These are phyloP conservation scores for Ceratocystis cacaofunesta DNA, from an alignment of 2,329 filamentous ascomycete species.

Conservation along the genomic window DNA sequence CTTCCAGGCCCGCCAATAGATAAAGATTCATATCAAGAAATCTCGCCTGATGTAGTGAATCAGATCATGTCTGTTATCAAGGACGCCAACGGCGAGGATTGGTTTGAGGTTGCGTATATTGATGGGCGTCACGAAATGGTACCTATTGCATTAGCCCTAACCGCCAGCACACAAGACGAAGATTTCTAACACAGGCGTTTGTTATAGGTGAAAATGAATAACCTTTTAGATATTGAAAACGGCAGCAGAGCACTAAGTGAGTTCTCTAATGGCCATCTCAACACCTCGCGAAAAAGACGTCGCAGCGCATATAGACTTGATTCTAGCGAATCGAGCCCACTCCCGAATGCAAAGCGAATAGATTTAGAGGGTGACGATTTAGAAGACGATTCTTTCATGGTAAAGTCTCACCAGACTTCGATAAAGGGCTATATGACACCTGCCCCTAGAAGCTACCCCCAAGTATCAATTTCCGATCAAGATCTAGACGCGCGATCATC, in stretches of 20 bases:
- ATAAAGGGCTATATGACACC: not conserved
- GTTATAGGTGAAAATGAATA: conserved; percentile 22
- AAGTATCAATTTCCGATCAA: not conserved
- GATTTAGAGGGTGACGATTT: not conserved
- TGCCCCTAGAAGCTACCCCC: not conserved
- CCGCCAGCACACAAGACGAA: not conserved
- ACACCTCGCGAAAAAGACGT: not conserved
- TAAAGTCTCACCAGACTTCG: not conserved
- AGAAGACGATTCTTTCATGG: not conserved
- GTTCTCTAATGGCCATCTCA: conserved; percentile 9
- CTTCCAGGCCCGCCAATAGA: conserved; percentile 9
- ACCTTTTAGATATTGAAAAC: conserved; percentile 24
- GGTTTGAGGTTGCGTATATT: conserved; percentile 30
- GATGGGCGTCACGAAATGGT: conserved; percentile 33
- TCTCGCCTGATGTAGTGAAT: conserved; percentile 28
- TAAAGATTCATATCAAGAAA: conserved; percentile 21
- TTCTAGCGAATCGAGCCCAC: not conserved
- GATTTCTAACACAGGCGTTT: not conserved
- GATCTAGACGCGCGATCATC: not conserved
- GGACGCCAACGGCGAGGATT: conserved; percentile 20
- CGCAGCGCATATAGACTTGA: not conserved
- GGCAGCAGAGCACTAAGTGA: conserved; percentile 23
- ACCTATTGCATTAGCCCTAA: conserved; percentile 22
- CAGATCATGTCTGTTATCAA: conserved; percentile 24
- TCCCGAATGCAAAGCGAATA: not conserved